A percentile compares a stretch with the other conserved stretches of the same genome.
Evolutionary conservation across 2,329 filamentous ascomycete genomes (phyloP).

Genomic region (Pseudocercospora fijiensis): DNA sequence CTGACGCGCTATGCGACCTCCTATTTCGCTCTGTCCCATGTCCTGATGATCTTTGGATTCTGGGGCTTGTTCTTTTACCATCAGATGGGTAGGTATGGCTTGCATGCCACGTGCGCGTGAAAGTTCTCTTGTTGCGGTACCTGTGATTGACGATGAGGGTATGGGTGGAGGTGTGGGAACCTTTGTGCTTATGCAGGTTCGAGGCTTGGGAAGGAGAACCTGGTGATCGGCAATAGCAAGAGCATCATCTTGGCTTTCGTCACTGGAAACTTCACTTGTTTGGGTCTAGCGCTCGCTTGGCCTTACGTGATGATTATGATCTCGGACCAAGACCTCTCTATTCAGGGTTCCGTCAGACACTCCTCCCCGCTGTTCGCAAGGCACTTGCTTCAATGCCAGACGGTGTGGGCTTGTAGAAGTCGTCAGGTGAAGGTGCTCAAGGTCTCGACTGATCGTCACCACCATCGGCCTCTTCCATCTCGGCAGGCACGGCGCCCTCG

Average conservation of each 20-base stretch:
- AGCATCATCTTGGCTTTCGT: not conserved
- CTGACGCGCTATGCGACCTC: not conserved
- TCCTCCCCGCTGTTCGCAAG: no score
- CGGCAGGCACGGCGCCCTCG: slow-evolving; percentile 17
- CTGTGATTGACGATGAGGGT: not conserved
- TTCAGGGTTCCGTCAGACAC: no score
- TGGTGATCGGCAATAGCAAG: not conserved
- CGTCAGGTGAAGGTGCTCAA: not conserved
- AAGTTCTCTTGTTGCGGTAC: not conserved
- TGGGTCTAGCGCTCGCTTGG: not conserved
- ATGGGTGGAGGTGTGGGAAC: not conserved
- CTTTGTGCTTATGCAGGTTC: not conserved
- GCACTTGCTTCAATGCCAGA: no score
- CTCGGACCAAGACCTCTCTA: not conserved
- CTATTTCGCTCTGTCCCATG: not conserved
- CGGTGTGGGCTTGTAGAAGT: no score
- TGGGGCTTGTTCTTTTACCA: no score
- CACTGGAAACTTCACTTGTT: not conserved
- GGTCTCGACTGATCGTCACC: not conserved
- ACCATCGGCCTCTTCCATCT: slow-evolving; percentile 7
- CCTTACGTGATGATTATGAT: not conserved
- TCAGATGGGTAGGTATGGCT: no score
- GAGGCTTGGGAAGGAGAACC: not conserved
- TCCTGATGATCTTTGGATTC: no score
- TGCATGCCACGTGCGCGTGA: not conserved